Conservation (phyloP, 805 yeast genomes). For the Grigorovia jiainica region DNA sequence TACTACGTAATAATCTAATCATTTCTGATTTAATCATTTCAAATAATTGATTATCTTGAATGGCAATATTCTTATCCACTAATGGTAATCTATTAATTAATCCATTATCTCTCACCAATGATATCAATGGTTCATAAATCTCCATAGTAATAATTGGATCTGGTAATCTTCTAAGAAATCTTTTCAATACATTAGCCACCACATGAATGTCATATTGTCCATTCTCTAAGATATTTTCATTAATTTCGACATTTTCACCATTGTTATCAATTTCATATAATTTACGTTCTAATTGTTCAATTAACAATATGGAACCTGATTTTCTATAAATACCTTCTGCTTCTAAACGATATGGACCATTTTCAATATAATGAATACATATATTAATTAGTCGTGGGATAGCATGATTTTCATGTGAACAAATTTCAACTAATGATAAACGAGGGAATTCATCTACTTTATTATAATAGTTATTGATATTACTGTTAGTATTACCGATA, state of each 20-base stretch:
- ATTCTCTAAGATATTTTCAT: too few species aligned
- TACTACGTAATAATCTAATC: constrained; percentile 6
- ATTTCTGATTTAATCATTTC: constrained; percentile 22
- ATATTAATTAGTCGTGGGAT: constrained; percentile 66
- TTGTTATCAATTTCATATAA: constrained; percentile 26
- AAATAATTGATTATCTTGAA: constrained; percentile 6
- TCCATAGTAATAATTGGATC: constrained; percentile 73
- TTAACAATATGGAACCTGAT: constrained; percentile 63
- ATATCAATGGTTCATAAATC: constrained; percentile 57
- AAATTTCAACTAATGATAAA: constrained; percentile 54
- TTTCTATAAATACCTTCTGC: constrained; percentile 86
- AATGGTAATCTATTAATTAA: constrained; percentile 16
- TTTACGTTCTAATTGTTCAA: constrained; percentile 23
- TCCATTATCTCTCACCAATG: constrained; percentile 34
- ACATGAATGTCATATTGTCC: constrained; percentile 68
- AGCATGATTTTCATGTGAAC: constrained; percentile 47
- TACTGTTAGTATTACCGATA: too few species aligned
- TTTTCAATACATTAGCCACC: constrained; percentile 74
- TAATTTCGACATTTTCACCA: constrained; percentile 10
- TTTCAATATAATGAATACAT: constrained; percentile 58
- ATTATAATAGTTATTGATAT: too few species aligned
- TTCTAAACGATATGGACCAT: constrained; percentile 41
- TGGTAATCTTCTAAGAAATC: constrained; percentile 76
- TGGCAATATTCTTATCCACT: constrained; percentile 6
- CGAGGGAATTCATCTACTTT: too few species aligned